Conservation (phyloP, 805 yeast genomes). For the Barnettozyma salicaria region DNA sequence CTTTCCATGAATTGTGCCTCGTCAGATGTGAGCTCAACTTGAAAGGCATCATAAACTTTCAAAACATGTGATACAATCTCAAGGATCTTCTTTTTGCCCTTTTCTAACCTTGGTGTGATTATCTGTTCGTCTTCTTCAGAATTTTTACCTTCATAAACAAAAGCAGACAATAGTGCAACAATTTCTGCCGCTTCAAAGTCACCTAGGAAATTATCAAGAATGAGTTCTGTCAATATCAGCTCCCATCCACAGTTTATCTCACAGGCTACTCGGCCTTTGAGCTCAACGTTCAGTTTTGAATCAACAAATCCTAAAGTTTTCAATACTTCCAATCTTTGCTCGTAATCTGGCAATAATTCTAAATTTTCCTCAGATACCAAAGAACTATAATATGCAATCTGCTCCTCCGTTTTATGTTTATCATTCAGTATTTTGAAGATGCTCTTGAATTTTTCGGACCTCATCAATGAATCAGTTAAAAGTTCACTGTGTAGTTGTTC, state of each 20-base stretch:
- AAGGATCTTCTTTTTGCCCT: constrained; percentile 59
- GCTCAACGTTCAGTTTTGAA: constrained; percentile 61
- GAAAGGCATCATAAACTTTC: constrained; percentile 55
- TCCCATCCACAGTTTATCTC: constrained; percentile 92
- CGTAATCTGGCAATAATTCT: constrained; percentile 88
- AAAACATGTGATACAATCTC: constrained; percentile 63
- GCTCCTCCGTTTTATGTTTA: constrained; percentile 38
- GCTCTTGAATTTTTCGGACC: constrained; percentile 38
- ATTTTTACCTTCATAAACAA: constrained; percentile 80
- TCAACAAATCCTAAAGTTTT: constrained; percentile 79
- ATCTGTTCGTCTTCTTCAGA: constrained; percentile 53
- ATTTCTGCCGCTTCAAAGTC: constrained; percentile 94
- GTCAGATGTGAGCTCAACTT: constrained; percentile 72
- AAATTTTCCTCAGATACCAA: constrained; percentile 81
- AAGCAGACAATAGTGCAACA: constrained; percentile 87
- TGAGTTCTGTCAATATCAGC: constrained; percentile 78
- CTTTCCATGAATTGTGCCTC: constrained; percentile 80
- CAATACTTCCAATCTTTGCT: constrained; percentile 76
- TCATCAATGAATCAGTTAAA: constrained; percentile 24
- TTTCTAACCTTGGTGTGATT: constrained; percentile 74
- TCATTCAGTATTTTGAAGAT: constrained; percentile 42
- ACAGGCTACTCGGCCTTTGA: constrained; percentile 92
- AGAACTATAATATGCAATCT: constrained; percentile 51
- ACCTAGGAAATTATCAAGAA: constrained; percentile 86
- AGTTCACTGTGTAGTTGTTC: constrained; percentile 29